A percentile compares a stretch with the other conserved stretches of the same genome.
phyloP scores from a whole-genome alignment of 371 early-diverging fungal species.

The Mucor irregularis region DNA sequence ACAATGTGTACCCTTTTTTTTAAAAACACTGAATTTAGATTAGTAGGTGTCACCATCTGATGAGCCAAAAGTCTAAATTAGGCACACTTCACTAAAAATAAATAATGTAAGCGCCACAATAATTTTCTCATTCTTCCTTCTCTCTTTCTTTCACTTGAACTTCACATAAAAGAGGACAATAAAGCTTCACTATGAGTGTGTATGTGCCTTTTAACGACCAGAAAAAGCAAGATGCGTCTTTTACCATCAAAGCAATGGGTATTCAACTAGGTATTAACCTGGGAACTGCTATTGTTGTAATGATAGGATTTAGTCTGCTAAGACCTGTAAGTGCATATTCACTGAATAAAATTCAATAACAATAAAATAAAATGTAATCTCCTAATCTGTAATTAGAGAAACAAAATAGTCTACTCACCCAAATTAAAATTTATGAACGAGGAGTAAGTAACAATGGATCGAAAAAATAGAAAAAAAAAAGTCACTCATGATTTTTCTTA shows the following conservation, averaged over 20 bases:
- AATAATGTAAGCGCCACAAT: too few relatives aligned
- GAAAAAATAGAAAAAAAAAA: too few relatives aligned
- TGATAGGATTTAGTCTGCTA: conserved; percentile 45
- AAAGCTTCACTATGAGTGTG: conserved; percentile 21
- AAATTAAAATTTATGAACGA: conserved; percentile 38
- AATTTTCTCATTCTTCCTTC: not conserved
- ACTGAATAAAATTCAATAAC: conserved; percentile 17
- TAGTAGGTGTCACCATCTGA: too few relatives aligned
- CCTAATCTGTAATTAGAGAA: conserved; percentile 5
- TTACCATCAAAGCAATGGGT: conserved; percentile 48
- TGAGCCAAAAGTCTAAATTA: too few relatives aligned
- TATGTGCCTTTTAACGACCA: conserved; percentile 36
- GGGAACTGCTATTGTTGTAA: conserved; percentile 43
- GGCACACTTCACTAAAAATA: too few relatives aligned
- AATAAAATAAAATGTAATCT: too few relatives aligned
- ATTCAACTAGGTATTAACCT: conserved; percentile 54
- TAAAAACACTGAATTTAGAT: too few relatives aligned
- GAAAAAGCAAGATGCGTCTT: conserved; percentile 35
- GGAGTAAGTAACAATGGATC: conserved; percentile 28
- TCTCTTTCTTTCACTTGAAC: not conserved
- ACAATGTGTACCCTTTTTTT: too few relatives aligned
- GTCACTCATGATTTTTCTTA: too few relatives aligned
- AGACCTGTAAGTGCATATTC: conserved; percentile 47
- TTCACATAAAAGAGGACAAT: not conserved
- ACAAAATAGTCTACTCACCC: conserved; percentile 49